Evolutionary conservation across 2,329 filamentous ascomycete genomes (phyloP), one percentile per base, ranked within the genome.

Genomic region (Curvularia hawaiiensis): DNA sequence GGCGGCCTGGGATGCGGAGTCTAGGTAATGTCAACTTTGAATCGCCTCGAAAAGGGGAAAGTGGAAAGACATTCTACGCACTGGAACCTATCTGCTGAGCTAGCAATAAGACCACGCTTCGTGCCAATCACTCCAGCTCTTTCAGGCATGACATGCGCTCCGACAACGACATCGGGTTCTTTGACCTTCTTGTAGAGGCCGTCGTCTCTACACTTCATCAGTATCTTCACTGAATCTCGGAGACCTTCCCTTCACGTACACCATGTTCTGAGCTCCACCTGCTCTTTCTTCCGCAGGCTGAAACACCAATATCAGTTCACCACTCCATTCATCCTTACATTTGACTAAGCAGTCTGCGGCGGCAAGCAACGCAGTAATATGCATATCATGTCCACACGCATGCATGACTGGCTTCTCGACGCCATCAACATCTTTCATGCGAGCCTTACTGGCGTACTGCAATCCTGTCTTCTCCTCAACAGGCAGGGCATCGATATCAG

Each of bases 261-360:
- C 78, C 85, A 88, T 88, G 24, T 85, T 76, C 71, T 82, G 81
- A 0, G 88, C 88, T 0, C 88, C 88, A 0, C 78, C 80, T 0
- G 83, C 86, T 1, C 83, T 79, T 70, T 91, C 88, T 69, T 90
- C 88, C 1, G 84, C 83, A 0, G 88, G 88, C 65, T 91, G 89
- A 70, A 90, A 91, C 3, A 86, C 72, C 7, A 88, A 70, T 5
- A 91, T 75, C 20, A 90, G 64, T 0, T 86, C 90, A 0, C 88
- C 88, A 10, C 70, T 77, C 88, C 88, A 91, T 0, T 60, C 31
- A 0, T 79, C 63, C n/a, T 72, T 77, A 0, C 75, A 70, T 0
- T 71, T 72, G 1, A 79, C 72, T 0, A 91, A 75, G 0, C 81
- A 75, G 20, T 82, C 77, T 0, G 84, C 80, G 0, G 83, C 82